Base-by-base conservation (phyloP, 345 rosid species). In the Citrus inodora region DNA sequence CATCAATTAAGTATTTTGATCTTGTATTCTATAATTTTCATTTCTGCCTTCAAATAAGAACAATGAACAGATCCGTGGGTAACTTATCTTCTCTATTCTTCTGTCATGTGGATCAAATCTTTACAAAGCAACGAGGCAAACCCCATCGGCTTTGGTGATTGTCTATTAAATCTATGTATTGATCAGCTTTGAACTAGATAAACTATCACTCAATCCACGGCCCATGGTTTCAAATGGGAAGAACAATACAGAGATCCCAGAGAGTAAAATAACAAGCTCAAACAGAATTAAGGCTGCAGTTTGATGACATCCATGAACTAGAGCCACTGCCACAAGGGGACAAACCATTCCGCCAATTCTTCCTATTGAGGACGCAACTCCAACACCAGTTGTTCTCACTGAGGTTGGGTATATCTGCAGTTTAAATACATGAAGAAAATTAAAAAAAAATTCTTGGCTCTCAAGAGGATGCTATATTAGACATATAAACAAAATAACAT, bases 271-370 rank as follows among this genome's bases (percentile, higher is more conserved):
- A 76, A 95, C 83, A 69, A 80, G 58, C 88, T 80, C 93, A 60
- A 95, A 95, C 40, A 95, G 86, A 76, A 90, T 33, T 67, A 95
- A 72, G 0, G 98, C 91, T 38, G 83, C 84, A 3, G 88, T 86
- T 87, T 88, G 96, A 82, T 91, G 98, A 30, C 99, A 95, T 78
- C 92, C 93, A 28, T 91, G 91, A 67, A 95, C 92, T 71, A 95
- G 81, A 75, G 88, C 89, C 73, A 95, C 93, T 8, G 99, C 98
- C 75, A 93, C 97, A 17, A 92, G 88, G 28, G 99, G 99, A 70
- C 97, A 92, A 37, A 91, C 48, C 89, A 93, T 89, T 74, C 99
- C 99, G 25, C 98, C 99, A 21, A 95, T 91, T 85, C 99, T 90
- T 70, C 98, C 99, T 69, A 95, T 82, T 5, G 97, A 86, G 87